Conservation (phyloP, 2,329 filamentous ascomycete genomes). For the Bipolaris cookei region DNA sequence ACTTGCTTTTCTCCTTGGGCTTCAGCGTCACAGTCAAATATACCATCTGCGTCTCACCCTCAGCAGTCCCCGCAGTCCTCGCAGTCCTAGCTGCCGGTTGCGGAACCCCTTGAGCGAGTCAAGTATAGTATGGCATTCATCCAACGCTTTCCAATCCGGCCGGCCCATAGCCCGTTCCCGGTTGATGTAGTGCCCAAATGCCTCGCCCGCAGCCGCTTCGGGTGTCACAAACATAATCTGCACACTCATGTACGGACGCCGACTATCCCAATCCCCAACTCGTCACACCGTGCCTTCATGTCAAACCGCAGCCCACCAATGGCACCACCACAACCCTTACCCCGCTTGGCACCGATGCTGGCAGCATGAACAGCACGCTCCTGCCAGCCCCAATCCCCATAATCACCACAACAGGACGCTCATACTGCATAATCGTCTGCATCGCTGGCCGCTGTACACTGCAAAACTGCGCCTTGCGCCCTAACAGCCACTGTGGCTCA, state of each 20-base stretch:
- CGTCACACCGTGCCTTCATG: slow-evolving; percentile 23
- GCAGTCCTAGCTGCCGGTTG: slow-evolving; percentile 22
- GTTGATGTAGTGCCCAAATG: slow-evolving; percentile 30
- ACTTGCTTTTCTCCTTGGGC: slow-evolving; percentile 22
- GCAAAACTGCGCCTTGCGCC: slow-evolving; percentile 20
- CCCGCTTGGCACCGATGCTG: slow-evolving; percentile 8
- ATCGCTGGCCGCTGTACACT: slow-evolving; percentile 28
- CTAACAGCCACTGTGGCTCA: slow-evolving; percentile 17
- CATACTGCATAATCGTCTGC: slow-evolving; percentile 23
- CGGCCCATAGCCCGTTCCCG: slow-evolving; percentile 16
- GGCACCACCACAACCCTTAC: slow-evolving; percentile 32
- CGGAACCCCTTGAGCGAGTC: slow-evolving; percentile 20
- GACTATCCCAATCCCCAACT: slow-evolving; percentile 27
- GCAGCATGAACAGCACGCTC: slow-evolving; percentile 40
- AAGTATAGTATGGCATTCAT: slow-evolving; percentile 30
- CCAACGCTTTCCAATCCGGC: slow-evolving; percentile 28
- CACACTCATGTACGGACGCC: slow-evolving; percentile 18
- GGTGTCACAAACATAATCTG: slow-evolving; percentile 33
- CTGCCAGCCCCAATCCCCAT: slow-evolving; percentile 35
- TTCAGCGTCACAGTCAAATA: slow-evolving; percentile 29
- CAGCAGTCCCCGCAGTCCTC: slow-evolving; percentile 19
- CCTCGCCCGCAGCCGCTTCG: slow-evolving; percentile 27
- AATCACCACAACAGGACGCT: slow-evolving; percentile 26
- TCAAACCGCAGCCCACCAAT: slow-evolving; percentile 27
- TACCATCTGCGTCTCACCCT: slow-evolving; percentile 29